Percentiles rank a stretch among this genome's conserved stretches.
These are phyloP conservation scores for Moesziomyces antarcticus DNA, from an alignment of 1,284 basidiomycete genomes.

Conservation along the genomic window DNA sequence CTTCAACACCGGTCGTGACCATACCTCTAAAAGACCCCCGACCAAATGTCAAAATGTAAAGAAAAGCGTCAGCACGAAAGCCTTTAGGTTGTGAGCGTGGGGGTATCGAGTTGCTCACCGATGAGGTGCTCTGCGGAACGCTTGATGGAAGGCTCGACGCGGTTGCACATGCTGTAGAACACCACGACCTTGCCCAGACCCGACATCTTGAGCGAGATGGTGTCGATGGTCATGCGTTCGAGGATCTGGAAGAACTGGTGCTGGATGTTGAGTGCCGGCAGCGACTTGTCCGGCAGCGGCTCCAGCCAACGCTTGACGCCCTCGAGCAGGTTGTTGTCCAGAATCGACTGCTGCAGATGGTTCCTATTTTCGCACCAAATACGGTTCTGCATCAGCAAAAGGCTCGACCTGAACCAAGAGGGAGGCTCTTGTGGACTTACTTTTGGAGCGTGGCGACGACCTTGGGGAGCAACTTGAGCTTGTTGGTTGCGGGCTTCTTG, in stretches of 20 bases:
- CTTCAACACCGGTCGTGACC: constrained; percentile 66
- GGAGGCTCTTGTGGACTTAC: constrained; percentile 71
- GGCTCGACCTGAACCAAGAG: no score
- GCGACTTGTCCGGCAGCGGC: constrained; percentile 87
- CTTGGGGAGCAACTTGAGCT: constrained; percentile 84
- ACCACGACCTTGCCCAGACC: constrained; percentile 89
- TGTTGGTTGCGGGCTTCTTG: constrained; percentile 85
- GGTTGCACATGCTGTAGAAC: constrained; percentile 90
- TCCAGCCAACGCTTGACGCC: constrained; percentile 93
- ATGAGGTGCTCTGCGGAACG: constrained; percentile 87
- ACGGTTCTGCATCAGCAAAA: not conserved
- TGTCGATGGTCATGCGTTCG: constrained; percentile 86
- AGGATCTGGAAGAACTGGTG: constrained; percentile 87
- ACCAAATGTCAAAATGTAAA: not conserved
- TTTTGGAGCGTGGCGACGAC: constrained; percentile 95
- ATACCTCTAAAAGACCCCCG: constrained; percentile 40
- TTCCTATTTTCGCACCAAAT: constrained; percentile 71
- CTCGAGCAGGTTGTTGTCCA: constrained; percentile 93
- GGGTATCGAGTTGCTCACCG: no score
- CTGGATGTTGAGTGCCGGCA: constrained; percentile 96
- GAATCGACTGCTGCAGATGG: constrained; percentile 87
- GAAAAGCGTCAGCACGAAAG: not conserved
- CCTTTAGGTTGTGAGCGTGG: no score
- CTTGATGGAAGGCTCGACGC: constrained; percentile 82
- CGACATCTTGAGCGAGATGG: constrained; percentile 88